Conservation (phyloP, 164 flowering plant genomes). For the Cinnamomum micranthum region DNA sequence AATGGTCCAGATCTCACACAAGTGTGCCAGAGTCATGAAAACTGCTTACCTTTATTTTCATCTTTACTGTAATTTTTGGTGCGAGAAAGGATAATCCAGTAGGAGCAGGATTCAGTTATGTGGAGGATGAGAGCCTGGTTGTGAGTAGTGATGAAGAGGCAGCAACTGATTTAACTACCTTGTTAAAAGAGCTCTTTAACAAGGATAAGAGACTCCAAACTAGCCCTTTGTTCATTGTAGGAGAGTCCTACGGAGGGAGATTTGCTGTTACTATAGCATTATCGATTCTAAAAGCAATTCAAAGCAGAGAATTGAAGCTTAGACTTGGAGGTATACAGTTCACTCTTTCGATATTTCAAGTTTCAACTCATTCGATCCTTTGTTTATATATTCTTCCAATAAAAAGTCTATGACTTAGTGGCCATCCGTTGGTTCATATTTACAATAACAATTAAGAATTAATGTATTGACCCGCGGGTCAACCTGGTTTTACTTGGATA, state of each 20-base stretch:
- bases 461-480: neutral
- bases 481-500: neutral
- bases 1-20: neutral
- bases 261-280: constrained; percentile 73
- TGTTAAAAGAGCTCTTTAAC: constrained; percentile 57
- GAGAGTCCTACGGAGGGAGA: constrained; percentile 93
- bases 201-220: constrained; percentile 46
- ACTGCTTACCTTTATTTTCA: neutral
- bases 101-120: constrained; percentile 89
- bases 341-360: neutral
- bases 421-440: neutral
- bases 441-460: neutral
- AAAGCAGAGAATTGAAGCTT: constrained; percentile 58
- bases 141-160: constrained; percentile 83
- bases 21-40: neutral
- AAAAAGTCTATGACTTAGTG: neutral
- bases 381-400: neutral
- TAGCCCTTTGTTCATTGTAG: constrained; percentile 69
- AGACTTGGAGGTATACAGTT: constrained; percentile 67
- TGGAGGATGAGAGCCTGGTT: constrained; percentile 47
- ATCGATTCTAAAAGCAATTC: constrained; percentile 56
- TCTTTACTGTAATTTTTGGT: neutral
- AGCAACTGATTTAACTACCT: constrained; percentile 63
- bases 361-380: neutral
- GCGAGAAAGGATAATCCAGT: constrained; percentile 77